Percentiles rank a stretch among this genome's conserved stretches.
Evolutionary conservation across 441 rosid species (phyloP).

Genomic region (Erodium texanum): DNA sequence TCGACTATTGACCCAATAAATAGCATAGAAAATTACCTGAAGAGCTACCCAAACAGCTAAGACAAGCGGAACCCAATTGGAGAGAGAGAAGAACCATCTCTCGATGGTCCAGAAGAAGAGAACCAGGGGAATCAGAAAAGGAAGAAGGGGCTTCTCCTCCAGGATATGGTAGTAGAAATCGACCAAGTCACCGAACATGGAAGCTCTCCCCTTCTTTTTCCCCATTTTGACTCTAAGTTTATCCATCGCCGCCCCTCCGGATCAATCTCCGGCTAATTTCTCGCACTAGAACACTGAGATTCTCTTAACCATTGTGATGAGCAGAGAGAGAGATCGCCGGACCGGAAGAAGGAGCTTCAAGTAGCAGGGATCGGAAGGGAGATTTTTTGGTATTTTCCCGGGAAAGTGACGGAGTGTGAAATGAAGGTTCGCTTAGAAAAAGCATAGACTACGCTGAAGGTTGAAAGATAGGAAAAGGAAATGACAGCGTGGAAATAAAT

Average conservation of each 20-base stretch:
- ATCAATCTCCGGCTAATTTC: neutral
- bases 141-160: conserved; percentile 53
- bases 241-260: neutral
- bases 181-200: conserved; percentile 34
- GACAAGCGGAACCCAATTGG: conserved; percentile 84
- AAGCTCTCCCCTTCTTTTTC: conserved; percentile 32
- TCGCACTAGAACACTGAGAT: neutral
- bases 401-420: conserved; percentile 5
- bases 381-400: neutral
- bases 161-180: conserved; percentile 44
- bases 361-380: neutral
- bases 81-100: conserved; percentile 80
- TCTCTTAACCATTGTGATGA: neutral
- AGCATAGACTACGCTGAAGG: neutral
- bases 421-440: neutral
- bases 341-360: neutral
- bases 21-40: conserved; percentile 38
- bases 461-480: neutral
- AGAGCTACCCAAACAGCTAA: conserved; percentile 85
- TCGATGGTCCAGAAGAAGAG: conserved; percentile 65
- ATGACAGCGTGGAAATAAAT: neutral
- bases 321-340: neutral
- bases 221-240: neutral
- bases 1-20: neutral
- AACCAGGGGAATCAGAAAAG: conserved; percentile 48